Conservation (phyloP, 2,329 filamentous ascomycete species). For the Trichoderma cornu-damae region DNA sequence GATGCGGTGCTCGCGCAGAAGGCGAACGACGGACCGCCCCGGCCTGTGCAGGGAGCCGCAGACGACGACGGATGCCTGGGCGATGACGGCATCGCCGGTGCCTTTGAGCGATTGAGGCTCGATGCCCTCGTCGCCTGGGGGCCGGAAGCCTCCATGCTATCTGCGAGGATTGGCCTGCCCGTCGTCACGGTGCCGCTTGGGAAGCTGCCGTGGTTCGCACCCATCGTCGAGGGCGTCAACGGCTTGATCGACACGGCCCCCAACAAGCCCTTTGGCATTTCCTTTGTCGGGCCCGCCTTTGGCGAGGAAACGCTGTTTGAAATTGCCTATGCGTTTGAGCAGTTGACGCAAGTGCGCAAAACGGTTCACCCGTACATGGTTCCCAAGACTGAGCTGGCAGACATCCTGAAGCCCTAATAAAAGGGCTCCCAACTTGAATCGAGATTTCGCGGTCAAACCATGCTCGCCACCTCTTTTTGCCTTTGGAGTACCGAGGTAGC, state of each 20-base stretch:
- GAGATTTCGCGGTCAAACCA: no score
- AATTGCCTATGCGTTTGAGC: conserved; percentile 65
- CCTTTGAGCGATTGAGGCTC: conserved; percentile 50
- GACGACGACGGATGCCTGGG: no score
- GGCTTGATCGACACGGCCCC: conserved; percentile 46
- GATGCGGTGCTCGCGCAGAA: conserved; percentile 48
- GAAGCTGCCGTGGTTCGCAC: conserved; percentile 43
- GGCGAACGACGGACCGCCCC: conserved; percentile 31
- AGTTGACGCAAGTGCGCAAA: conserved; percentile 40
- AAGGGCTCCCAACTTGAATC: no score
- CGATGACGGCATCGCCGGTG: conserved; percentile 54
- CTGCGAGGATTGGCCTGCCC: conserved; percentile 54
- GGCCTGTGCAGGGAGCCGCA: conserved; percentile 37
- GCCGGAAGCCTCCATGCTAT: conserved; percentile 40
- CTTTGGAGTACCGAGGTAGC: no score
- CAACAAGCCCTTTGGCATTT: conserved; percentile 55
- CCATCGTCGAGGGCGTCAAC: conserved; percentile 41
- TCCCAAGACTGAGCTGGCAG: conserved; percentile 30
- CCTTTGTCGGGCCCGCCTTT: conserved; percentile 57
- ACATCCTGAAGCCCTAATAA: conserved; percentile 17
- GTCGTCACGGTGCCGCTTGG: conserved; percentile 61
- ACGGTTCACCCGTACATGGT: conserved; percentile 27
- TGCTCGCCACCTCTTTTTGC: no score
- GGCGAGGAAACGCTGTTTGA: conserved; percentile 58
- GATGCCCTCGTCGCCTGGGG: conserved; percentile 60